These are phyloP conservation scores for Kluyveromyces sp. DNA, from an alignment of 1,139 yeast species.

Conservation along the genomic window DNA sequence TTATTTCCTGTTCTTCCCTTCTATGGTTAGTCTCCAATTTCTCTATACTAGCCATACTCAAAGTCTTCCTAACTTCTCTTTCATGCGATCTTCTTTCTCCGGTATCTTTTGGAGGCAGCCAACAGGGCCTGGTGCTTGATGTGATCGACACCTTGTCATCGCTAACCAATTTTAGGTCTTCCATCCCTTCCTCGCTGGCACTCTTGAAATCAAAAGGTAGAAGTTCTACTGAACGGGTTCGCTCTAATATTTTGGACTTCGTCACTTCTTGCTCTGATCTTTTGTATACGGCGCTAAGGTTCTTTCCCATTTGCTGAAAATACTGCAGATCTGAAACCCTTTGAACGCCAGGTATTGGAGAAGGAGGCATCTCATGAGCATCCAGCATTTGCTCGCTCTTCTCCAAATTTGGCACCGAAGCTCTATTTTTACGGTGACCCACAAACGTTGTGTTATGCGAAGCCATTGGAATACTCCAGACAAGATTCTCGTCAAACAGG, in stretches of 20 bases:
- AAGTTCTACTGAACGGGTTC: constrained; percentile 33
- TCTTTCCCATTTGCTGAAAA: constrained; percentile 37
- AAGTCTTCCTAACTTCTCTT: constrained; percentile 36
- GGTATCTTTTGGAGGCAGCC: constrained; percentile 44
- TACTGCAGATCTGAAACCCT: constrained; percentile 31
- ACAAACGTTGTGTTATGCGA: constrained; percentile 15
- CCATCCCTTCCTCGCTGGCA: constrained; percentile 37
- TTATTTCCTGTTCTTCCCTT: constrained; percentile 29
- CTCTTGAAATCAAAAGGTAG: constrained; percentile 34
- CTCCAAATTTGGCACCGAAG: constrained; percentile 1
- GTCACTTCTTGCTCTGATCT: constrained; percentile 34
- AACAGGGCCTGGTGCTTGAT: constrained; percentile 42
- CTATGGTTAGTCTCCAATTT: constrained; percentile 30
- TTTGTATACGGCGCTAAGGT: constrained; percentile 39
- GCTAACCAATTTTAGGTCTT: constrained; percentile 42
- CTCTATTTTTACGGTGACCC: constrained; percentile 1
- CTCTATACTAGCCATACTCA: constrained; percentile 35
- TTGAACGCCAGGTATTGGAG: constrained; percentile 36
- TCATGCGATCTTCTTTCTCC: constrained; percentile 39
- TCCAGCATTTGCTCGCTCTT: constrained; percentile 11
- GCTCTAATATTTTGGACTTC: constrained; percentile 33
- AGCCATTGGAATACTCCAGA: constrained; percentile 45
- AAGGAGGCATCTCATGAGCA: constrained; percentile 33
- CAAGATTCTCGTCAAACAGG: constrained; percentile 34
- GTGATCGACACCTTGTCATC: constrained; percentile 37